A percentile compares a stretch with the other conserved stretches of the same genome.
Evolutionary conservation across 176 grass and related monocot genomes (phyloP).

Genomic region (Ampelocalamus luodianensis): DNA sequence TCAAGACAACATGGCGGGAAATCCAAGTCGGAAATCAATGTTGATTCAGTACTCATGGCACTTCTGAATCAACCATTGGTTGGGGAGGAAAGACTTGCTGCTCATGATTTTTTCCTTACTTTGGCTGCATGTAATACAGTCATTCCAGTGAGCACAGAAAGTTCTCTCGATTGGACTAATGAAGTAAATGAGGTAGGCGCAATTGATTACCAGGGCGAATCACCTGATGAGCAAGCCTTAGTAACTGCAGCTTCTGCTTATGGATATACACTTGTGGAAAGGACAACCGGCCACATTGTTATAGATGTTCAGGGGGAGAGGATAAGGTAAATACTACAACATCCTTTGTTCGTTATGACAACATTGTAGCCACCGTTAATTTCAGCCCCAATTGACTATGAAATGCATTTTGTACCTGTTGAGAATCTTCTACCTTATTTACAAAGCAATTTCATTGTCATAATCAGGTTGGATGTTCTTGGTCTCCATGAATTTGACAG

Average conservation of each 20-base stretch:
- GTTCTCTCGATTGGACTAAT: slow-evolving; percentile 36
- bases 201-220: slow-evolving; percentile 97
- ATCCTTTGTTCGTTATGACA: not conserved
- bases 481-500: slow-evolving; percentile 99
- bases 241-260: slow-evolving; percentile 87
- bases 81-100: slow-evolving; percentile 82
- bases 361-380: slow-evolving; percentile 16
- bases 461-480: slow-evolving; percentile 94
- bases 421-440: slow-evolving; percentile 34
- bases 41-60: slow-evolving; percentile 62
- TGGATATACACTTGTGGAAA: slow-evolving; percentile 85
- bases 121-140: slow-evolving; percentile 98
- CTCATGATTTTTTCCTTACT: slow-evolving; percentile 98
- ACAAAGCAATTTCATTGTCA: slow-evolving; percentile 37
- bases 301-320: slow-evolving; percentile 85
- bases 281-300: slow-evolving; percentile 94
- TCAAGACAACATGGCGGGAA: slow-evolving; percentile 42
- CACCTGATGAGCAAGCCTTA: slow-evolving; percentile 97
- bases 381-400: slow-evolving; percentile 12
- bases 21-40: slow-evolving; percentile 59
- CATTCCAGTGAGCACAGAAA: slow-evolving; percentile 72
- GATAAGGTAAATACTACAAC: slow-evolving; percentile 64
- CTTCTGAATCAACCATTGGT: slow-evolving; percentile 72
- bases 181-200: slow-evolving; percentile 52
- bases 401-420: slow-evolving; percentile 34